Evolutionary conservation across 164 flowering plant genomes (phyloP), one percentile per base, ranked within the genome.

Genomic region (Nymphaea colorata): DNA sequence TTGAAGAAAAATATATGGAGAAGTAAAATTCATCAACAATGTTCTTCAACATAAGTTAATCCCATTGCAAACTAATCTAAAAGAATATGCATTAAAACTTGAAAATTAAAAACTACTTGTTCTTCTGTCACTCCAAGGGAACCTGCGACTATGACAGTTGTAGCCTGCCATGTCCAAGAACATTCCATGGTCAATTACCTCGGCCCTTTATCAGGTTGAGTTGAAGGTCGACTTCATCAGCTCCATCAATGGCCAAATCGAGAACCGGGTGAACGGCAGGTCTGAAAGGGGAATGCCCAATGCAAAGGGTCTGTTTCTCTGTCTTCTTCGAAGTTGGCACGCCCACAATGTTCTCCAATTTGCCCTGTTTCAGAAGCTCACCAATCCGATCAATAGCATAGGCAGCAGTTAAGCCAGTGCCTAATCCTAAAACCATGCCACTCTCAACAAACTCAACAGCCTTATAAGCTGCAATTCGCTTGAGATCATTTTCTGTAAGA

Each of bases 371-470:
- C 17, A 71, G 61, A 17, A 71, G 69, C 15, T 60, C 65, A 14
- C 68, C 73, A 41, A 71, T 65, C 17, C 43, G 43, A 12, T 25
- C 44, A 15, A 71, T 64, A 43, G 57, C 73, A 16, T 64, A 66
- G 18, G 59, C 59, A 55, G 73, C 73, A 36, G 73, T 66, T 18
- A 68, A 71, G 7, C 73, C 73, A 61, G 72, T 65, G 42, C 68
- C 72, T 42, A 70, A 66, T 62, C 72, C 67, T 17, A 70, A 53
- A 62, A 70, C 72, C 68, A 70, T 70, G 59, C 72, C 72, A 62
- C 47, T 53, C 8, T 57, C 16, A n/a, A 70, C 67, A 57, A 51
- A 70, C 36, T 70, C 72, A 41, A 70, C 72, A 18, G 72, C 72
- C 63, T 70, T 70, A 43, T 64, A 45, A 42, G 72, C 72, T 16